Evolutionary conservation across 371 early-diverging fungal genomes (phyloP), one percentile per base, ranked within the genome.

Genomic region (Umbelopsis sp.): DNA sequence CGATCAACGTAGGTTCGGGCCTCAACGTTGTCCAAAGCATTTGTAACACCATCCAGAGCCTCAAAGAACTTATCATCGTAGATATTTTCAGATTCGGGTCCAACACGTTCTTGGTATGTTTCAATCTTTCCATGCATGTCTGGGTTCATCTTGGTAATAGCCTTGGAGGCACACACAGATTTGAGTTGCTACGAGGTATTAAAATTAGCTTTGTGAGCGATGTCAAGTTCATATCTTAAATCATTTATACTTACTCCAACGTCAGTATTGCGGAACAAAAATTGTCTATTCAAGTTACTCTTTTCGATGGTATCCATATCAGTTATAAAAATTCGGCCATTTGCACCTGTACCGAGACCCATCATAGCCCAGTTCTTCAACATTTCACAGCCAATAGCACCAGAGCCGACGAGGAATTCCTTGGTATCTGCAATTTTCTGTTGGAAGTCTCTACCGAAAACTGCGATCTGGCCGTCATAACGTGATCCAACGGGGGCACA

Each of bases 321-420:
- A 14, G 99, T 99, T 52, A 99, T 86, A 71, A 89, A 85, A 51
- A 99, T 86, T 32, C 82, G 81, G 22, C 99, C 99, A 16, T 92
- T 79, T 45, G 89, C 87, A 41, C 97, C 97, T 10, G 91, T 83
- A 32, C 97, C 99, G 51, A 99, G 81, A 53, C 99, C 99, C 90
- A 99, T 95, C 97, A 99, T 93, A 32, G 96, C 95, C 94, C 99
- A 97, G 84, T 99, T 99, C 88, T 99, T 99, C 63, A 99, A 87
- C 97, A 99, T 99, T 82, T 99, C 99, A 85, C 99, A 99, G 63
- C 99, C 99, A 79, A 99, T 99, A 8, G 99, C 99, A 63, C 99
- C 99, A 51, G 99, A 94, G 63, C 99, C 99, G 44, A 99, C 99
- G 44, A 99, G 82, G 88, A 99, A 99, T 74, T 97, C 89, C 65